These are phyloP conservation scores for Spathaspora girioi DNA, from an alignment of 805 yeast genomes.

Conservation along the genomic window DNA sequence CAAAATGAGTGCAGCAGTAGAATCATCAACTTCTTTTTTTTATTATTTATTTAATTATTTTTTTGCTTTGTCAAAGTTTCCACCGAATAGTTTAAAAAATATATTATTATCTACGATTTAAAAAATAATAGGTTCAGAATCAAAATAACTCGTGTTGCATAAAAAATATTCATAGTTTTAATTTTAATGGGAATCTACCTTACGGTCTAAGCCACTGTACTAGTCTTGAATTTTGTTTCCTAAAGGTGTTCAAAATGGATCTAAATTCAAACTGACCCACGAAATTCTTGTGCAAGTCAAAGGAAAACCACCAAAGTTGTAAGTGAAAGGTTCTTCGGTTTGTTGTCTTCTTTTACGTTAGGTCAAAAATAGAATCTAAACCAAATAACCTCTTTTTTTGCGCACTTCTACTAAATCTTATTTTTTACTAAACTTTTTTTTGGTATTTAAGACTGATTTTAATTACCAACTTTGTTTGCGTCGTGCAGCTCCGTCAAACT, in stretches of 20 bases:
- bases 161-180: neutral
- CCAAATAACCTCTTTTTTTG: neutral
- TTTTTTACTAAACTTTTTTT: neutral
- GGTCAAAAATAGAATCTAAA: neutral
- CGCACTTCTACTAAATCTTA: neutral
- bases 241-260: too few relatives aligned
- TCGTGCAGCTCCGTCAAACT: constrained; percentile 1
- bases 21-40: constrained; percentile 2
- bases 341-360: neutral
- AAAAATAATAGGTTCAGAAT: neutral
- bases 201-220: neutral
- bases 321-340: too few relatives aligned
- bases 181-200: neutral
- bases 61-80: constrained; percentile 1
- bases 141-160: neutral
- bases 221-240: too few relatives aligned
- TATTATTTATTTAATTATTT: neutral
- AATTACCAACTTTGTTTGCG: neutral
- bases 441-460: neutral
- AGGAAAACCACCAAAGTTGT: too few relatives aligned
- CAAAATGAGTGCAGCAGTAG: neutral
- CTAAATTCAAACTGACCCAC: too few relatives aligned
- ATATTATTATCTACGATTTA: constrained; percentile 1
- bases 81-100: neutral
- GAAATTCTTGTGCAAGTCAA: too few relatives aligned